Conservation (phyloP, 2,329 filamentous ascomycete species). For the Fusarium austroafricanum region DNA sequence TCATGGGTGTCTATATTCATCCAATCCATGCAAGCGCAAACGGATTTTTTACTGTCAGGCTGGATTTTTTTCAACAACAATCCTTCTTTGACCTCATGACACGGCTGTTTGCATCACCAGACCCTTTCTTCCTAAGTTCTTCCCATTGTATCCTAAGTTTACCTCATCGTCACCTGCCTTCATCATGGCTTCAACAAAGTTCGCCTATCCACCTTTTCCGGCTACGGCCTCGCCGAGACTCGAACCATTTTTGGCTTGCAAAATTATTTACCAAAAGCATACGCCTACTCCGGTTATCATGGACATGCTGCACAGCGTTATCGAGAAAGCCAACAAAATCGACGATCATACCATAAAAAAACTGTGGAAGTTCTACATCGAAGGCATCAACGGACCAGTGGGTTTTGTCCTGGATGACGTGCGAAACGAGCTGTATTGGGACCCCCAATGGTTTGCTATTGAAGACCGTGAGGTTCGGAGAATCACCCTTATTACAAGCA, state of each 20-base stretch:
- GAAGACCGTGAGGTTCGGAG: constrained; percentile 6
- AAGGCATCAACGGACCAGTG: constrained; percentile 34
- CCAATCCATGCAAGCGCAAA: constrained; percentile 25
- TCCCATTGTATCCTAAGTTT: neutral
- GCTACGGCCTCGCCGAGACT: constrained; percentile 15
- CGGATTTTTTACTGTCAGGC: constrained; percentile 11
- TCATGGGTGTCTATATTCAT: constrained; percentile 22
- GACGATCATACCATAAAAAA: neutral
- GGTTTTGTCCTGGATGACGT: constrained; percentile 34
- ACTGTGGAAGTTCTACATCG: constrained; percentile 35
- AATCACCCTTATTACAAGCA: constrained; percentile 22
- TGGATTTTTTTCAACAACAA: neutral
- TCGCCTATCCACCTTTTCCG: constrained; percentile 25
- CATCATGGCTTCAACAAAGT: constrained; percentile 30
- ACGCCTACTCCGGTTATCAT: neutral
- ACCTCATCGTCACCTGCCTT: neutral
- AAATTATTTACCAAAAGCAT: constrained; percentile 7
- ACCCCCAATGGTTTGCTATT: constrained; percentile 14
- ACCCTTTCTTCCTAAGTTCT: neutral
- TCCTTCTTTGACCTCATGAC: neutral
- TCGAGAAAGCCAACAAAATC: constrained; percentile 40
- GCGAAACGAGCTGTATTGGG: constrained; percentile 30
- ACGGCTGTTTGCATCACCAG: constrained; percentile 8
- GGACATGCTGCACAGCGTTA: constrained; percentile 31
- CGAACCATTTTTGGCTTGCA: constrained; percentile 11